A percentile compares a stretch with the other conserved stretches of the same genome.
Evolutionary conservation across 257 asterid genomes (phyloP).

Genomic region (Anisodus acutangulus): DNA sequence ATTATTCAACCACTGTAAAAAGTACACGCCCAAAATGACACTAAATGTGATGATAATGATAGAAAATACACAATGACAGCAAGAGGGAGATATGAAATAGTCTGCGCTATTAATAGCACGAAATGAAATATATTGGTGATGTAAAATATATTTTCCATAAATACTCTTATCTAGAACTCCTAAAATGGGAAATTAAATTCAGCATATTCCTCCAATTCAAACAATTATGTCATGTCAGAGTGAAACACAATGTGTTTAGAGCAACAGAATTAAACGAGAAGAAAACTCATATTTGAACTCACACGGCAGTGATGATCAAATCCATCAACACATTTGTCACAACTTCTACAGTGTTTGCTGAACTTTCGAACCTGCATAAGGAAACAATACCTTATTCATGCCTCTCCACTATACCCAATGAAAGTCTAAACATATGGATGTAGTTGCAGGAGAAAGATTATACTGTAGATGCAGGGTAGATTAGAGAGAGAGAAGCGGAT

Average conservation of each 20-base stretch:
- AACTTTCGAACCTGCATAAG: slow-evolving; percentile 75
- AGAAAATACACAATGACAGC: neutral
- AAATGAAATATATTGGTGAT: neutral
- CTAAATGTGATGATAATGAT: slow-evolving; percentile 12
- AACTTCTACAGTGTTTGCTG: slow-evolving; percentile 98
- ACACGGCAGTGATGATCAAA: slow-evolving; percentile 99
- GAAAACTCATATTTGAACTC: slow-evolving; percentile 44
- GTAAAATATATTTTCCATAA: neutral
- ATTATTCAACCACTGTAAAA: slow-evolving; percentile 90
- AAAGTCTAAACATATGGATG: neutral
- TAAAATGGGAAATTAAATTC: neutral
- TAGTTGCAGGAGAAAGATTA: slow-evolving; percentile 1
- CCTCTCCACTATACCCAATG: neutral
- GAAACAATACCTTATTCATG: slow-evolving; percentile 3
- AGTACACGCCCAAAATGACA: slow-evolving; percentile 31
- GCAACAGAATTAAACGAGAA: slow-evolving; percentile 15
- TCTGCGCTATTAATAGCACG: neutral
- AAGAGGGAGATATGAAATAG: neutral
- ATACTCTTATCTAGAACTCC: neutral
- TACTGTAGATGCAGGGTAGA: neutral
- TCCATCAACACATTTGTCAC: slow-evolving; percentile 99
- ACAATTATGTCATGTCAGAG: neutral
- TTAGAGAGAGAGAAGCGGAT: neutral
- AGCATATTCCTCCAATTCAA: neutral
- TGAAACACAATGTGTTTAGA: too few species aligned